Evolutionary conservation across 2,329 filamentous ascomycete genomes (phyloP).

Genomic region (Orbilia brochopaga): DNA sequence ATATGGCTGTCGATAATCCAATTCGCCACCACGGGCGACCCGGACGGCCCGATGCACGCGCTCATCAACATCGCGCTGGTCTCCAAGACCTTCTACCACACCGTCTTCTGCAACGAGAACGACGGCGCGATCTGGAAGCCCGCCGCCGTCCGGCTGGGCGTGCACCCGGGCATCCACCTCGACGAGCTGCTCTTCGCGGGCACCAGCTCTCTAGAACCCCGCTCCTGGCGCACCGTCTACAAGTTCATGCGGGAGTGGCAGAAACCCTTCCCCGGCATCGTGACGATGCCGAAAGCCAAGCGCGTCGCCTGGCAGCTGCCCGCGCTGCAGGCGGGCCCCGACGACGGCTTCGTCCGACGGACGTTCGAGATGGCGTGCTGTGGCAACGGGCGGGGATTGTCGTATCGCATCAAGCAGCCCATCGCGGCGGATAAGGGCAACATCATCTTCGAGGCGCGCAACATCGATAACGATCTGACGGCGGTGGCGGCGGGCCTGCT

Average conservation of each 20-base stretch:
- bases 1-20: constrained; percentile 50
- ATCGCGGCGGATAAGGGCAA: constrained; percentile 44
- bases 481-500: constrained; percentile 36
- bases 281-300: constrained; percentile 51
- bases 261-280: constrained; percentile 51
- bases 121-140: constrained; percentile 53
- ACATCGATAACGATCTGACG: constrained; percentile 36
- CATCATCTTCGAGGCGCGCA: constrained; percentile 48
- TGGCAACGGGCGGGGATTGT: constrained; percentile 41
- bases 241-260: constrained; percentile 53
- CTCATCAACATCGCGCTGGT: constrained; percentile 53
- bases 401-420: constrained; percentile 46
- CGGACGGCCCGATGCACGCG: constrained; percentile 28
- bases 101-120: constrained; percentile 54
- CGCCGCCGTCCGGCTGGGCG: constrained; percentile 52
- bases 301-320: constrained; percentile 50
- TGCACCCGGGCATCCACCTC: constrained; percentile 51
- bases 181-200: constrained; percentile 54
- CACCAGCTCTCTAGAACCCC: constrained; percentile 51
- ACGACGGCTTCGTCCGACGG: constrained; percentile 51
- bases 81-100: constrained; percentile 53
- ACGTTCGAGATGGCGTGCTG: constrained; percentile 50
- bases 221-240: constrained; percentile 54
- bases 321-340: constrained; percentile 47
- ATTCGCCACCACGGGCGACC: constrained; percentile 29